Base-by-base conservation (phyloP, 148 eudicot genomes). In the Fagopyrum tataricum region DNA sequence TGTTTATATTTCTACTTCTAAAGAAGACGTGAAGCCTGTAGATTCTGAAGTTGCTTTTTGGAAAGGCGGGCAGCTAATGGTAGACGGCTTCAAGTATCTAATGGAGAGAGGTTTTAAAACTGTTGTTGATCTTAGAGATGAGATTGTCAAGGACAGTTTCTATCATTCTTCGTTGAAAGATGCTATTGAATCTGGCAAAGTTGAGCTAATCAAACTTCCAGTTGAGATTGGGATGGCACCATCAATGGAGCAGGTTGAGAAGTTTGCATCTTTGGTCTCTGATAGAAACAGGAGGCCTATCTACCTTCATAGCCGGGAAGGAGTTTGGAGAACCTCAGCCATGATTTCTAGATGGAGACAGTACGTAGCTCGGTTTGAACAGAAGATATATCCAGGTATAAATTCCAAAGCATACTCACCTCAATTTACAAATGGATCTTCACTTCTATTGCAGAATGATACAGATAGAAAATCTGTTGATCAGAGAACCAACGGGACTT, bases 31-130 rank as follows among this genome's bases (percentile, higher is more conserved):
- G 17, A 73, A 79, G 46, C 73, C 81, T 4, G 46, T 75, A 62
- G 82, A 78, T 77, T 81, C 83, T 58, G 96, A 88, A 47, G 84
- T 86, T 77, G 84, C 91, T 73, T 95, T 95, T 75, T 91, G 90
- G 87, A 87, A 78, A 76, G 99, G 99, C 75, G 88, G 99, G 79
- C 99, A 95, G 87, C 88, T 95, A 47, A 95, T 94, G n/a, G 97
- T 87, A 77, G 99, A 95, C 75, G 88, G 99, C 81, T 79, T 95
- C 73, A 77, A 79, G 76, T 95, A 96, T 96, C 82, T 95, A n/a
- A 7, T 91, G 48, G 92, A 85, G 75, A 87, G 83, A 52, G 96
- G 96, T 47, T 88, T 91, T 62, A 89, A 86, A 64, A 95, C 91
- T 18, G 87, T 95, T 74, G 88, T 95, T 56, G 97, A 95, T 83